phyloP scores from a whole-genome alignment of 306 rosid genomes.

The Sicyos edulis region DNA sequence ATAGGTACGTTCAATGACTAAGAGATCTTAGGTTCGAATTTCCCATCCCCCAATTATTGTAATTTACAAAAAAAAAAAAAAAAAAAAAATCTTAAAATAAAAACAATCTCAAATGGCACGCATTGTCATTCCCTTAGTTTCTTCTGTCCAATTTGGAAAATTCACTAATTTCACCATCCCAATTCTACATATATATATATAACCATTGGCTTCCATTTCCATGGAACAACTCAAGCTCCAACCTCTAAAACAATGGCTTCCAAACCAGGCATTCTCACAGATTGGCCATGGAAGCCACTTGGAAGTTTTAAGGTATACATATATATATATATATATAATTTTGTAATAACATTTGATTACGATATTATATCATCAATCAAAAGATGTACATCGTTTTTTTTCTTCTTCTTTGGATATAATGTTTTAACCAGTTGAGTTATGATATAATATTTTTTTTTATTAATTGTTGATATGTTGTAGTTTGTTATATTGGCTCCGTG shows the following conservation, averaged over 20 bases:
- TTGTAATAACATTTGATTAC: no score
- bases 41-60: no score
- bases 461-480: background rate
- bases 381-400: no score
- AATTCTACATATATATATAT: background rate
- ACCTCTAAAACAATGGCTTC: constrained; percentile 39
- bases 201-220: background rate
- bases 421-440: no score
- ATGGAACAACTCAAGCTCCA: background rate
- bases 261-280: constrained; percentile 54
- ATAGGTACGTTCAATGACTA: no score
- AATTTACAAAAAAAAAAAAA: no score
- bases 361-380: no score
- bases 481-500: constrained; percentile 29
- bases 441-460: no score
- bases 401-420: no score
- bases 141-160: background rate
- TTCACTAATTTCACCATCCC: background rate
- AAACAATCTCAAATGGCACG: background rate
- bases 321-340: no score
- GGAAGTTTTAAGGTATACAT: constrained; percentile 43
- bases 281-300: constrained; percentile 65
- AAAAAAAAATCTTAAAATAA: no score
- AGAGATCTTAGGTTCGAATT: no score
- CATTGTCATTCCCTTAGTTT: background rate